Conservation (phyloP, 148 eudicot species). For the Fallopia convolvulus region DNA sequence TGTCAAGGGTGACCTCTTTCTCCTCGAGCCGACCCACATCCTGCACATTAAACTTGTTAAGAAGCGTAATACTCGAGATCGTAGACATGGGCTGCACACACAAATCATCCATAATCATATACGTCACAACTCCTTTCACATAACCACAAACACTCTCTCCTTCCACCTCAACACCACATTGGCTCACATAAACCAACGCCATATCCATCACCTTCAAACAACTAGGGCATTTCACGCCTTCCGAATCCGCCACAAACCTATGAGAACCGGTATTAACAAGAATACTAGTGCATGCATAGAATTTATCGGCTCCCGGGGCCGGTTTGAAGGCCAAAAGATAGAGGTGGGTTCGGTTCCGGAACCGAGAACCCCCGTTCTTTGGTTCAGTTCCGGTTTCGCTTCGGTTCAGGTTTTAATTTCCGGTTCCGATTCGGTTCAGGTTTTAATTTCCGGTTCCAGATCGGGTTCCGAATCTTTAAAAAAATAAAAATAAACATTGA, state of each 20-base stretch:
- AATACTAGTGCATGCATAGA: neutral
- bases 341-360: too few species aligned
- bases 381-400: too few species aligned
- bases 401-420: too few species aligned
- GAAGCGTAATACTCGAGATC: neutral
- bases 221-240: neutral
- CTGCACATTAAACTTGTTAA: neutral
- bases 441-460: too few species aligned
- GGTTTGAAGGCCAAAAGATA: too few species aligned
- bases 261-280: neutral
- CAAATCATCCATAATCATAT: constrained; percentile 11
- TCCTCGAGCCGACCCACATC: neutral
- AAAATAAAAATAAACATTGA: too few species aligned
- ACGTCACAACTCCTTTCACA: constrained; percentile 3
- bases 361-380: too few species aligned
- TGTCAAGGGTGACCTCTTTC: neutral
- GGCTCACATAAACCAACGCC: neutral
- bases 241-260: neutral
- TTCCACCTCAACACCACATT: neutral
- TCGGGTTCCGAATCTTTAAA: too few species aligned
- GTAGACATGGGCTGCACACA: constrained; percentile 9
- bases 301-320: neutral
- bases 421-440: too few species aligned
- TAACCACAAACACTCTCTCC: neutral
- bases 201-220: neutral